phyloP scores from a whole-genome alignment of 2,329 filamentous ascomycete species.

The Clarireedia monteithiana region DNA sequence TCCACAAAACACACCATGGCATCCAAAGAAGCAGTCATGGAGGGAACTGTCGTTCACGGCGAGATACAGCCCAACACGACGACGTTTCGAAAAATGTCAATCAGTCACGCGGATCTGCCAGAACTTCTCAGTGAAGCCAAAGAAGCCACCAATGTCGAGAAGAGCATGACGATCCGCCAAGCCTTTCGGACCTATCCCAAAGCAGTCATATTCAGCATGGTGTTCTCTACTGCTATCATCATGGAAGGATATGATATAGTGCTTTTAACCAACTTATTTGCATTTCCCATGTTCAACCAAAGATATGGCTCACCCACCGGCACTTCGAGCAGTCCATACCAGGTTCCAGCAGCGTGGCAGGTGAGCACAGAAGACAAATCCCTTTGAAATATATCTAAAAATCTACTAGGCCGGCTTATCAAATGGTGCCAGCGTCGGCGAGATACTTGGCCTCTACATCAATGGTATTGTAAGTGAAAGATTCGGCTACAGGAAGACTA shows the following conservation, averaged over 20 bases:
- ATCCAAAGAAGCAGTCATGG: neutral
- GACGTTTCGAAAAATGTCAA: constrained; percentile 14
- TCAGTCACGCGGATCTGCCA: constrained; percentile 5
- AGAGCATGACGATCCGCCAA: constrained; percentile 36
- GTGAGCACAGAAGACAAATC: neutral
- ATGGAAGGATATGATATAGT: constrained; percentile 85
- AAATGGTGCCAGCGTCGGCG: constrained; percentile 29
- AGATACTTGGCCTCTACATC: constrained; percentile 41
- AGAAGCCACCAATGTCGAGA: constrained; percentile 17
- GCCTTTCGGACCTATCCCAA: constrained; percentile 80
- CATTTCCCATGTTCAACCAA: constrained; percentile 28
- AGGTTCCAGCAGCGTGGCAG: constrained; percentile 31
- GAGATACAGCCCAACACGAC: constrained; percentile 6
- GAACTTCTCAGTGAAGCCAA: constrained; percentile 17
- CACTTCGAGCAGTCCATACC: constrained; percentile 17
- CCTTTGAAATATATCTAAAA: neutral
- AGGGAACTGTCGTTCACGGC: neutral
- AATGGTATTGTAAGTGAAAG: constrained; percentile 43
- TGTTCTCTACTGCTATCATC: constrained; percentile 84
- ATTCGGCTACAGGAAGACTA: constrained; percentile 44
- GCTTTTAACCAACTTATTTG: constrained; percentile 25
- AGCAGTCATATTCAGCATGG: constrained; percentile 72
- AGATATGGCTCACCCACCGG: constrained; percentile 32
- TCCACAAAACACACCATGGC: neutral
- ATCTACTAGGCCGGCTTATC: constrained; percentile 22